Conservation (phyloP, 352 stramenopile genomes). For the Phytophthora europaea region DNA sequence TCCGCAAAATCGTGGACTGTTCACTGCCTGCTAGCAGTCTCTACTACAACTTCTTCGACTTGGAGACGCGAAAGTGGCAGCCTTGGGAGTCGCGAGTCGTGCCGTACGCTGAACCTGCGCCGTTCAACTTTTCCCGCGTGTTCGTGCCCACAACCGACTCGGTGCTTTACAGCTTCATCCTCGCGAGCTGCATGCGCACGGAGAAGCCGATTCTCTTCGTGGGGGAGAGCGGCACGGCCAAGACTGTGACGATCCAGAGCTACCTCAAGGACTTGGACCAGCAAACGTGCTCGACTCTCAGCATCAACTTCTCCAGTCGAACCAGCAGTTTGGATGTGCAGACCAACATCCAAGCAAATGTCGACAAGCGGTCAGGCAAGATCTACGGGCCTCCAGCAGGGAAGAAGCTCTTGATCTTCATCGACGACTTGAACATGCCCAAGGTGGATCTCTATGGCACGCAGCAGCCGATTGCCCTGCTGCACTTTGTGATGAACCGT, state of each 20-base stretch:
- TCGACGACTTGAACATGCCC: conserved; percentile 98
- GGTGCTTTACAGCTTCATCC: conserved; percentile 94
- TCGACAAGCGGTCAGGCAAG: conserved; percentile 96
- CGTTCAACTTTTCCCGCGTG: conserved; percentile 96
- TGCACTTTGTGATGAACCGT: conserved; percentile 95
- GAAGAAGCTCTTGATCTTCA: conserved; percentile 96
- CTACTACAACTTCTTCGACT: conserved; percentile 93
- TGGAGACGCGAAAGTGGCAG: conserved; percentile 92
- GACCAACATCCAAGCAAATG: conserved; percentile 95
- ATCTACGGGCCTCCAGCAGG: conserved; percentile 95
- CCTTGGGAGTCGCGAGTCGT: conserved; percentile 89
- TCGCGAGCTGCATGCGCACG: conserved; percentile 88
- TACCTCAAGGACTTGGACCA: conserved; percentile 90
- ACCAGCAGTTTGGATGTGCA: conserved; percentile 96
- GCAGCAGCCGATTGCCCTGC: conserved; percentile 95
- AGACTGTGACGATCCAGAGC: conserved; percentile 96
- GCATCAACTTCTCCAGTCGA: conserved; percentile 95
- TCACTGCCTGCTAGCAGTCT: conserved; percentile 82
- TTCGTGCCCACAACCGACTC: conserved; percentile 97
- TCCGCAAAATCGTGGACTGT: conserved; percentile 88
- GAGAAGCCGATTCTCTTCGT: conserved; percentile 95
- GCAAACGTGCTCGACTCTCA: conserved; percentile 74
- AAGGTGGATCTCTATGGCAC: conserved; percentile 97
- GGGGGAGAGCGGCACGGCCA: conserved; percentile 95
- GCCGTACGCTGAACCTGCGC: conserved; percentile 92